phyloP scores from a whole-genome alignment of 176 grass and related monocot genomes.

The Oropetium thomaeum region DNA sequence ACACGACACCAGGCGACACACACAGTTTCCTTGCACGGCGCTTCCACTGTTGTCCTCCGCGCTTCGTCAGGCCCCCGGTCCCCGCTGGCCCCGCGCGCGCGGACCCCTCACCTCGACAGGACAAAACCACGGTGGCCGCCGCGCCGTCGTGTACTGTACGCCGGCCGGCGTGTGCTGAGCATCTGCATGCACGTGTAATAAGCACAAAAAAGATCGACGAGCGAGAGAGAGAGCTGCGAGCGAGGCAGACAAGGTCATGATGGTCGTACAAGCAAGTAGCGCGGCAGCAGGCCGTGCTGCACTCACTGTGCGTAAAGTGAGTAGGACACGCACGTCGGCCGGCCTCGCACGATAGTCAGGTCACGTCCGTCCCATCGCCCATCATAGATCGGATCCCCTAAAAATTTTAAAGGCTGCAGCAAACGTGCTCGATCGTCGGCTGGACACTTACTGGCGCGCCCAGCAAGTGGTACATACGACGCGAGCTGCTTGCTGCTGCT shows the following conservation, averaged over 20 bases:
- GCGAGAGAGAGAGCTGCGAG: too few relatives aligned
- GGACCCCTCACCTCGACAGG: background rate
- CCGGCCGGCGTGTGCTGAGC: background rate
- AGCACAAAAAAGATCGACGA: slow-evolving; percentile 6
- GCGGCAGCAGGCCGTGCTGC: too few relatives aligned
- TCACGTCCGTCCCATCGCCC: background rate
- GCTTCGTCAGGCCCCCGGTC: too few relatives aligned
- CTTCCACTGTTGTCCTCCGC: too few relatives aligned
- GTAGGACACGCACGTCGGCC: too few relatives aligned
- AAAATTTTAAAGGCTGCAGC: background rate
- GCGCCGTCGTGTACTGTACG: background rate
- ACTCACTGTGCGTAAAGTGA: too few relatives aligned
- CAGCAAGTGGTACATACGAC: too few relatives aligned
- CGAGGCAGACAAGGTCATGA: background rate
- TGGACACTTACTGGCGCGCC: too few relatives aligned
- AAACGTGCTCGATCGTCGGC: background rate
- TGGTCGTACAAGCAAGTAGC: too few relatives aligned
- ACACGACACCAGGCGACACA: background rate
- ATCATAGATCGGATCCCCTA: too few relatives aligned
- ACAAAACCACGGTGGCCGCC: background rate
- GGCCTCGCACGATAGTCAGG: background rate
- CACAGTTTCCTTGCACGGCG: too few relatives aligned
- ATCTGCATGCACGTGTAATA: background rate
- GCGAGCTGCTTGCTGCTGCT: background rate
- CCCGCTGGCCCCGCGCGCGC: too few relatives aligned